Percentiles rank a stretch among this genome's conserved stretches.
Conservation (phyloP, 208 protist species). For the Trypanosoma avium region DNA sequence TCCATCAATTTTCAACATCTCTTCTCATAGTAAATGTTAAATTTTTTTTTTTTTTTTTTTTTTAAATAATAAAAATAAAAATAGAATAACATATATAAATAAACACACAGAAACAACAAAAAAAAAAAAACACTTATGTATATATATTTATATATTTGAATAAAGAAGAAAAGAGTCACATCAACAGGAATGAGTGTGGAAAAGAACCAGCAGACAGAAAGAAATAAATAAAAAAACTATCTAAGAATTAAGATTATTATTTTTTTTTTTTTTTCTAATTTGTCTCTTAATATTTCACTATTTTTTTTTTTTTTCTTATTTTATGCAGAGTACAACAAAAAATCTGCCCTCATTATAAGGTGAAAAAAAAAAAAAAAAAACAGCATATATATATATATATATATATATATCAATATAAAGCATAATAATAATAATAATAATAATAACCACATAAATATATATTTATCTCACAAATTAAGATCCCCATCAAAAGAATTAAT, state of each 20-base stretch:
- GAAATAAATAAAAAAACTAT: no score
- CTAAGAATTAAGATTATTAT: no score
- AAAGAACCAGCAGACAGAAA: no score
- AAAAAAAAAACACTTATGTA: no score
- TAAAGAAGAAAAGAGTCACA: no score
- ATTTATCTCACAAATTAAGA: slow-evolving; percentile 64
- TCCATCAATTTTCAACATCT: no score
- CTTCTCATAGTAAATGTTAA: no score
- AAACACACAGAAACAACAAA: no score
- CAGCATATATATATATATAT: slow-evolving; percentile 8
- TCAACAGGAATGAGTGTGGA: no score
- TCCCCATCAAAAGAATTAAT: slow-evolving; percentile 98
- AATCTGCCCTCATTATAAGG: background rate
- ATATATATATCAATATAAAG: slow-evolving; percentile 4
- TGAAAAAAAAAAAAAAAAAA: slow-evolving; percentile 1
- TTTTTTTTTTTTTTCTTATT: background rate
- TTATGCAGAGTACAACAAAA: background rate
- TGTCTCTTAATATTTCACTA: no score
- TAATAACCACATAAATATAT: background rate
- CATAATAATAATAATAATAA: slow-evolving; percentile 8
- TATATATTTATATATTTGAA: no score
- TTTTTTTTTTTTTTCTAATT: no score
- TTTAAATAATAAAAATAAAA: background rate
- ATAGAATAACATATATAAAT: slow-evolving; percentile 6
- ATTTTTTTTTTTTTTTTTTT: slow-evolving; percentile 4